Conservation (phyloP, 768 basidiomycete genomes). For the Amanita rubescens region DNA sequence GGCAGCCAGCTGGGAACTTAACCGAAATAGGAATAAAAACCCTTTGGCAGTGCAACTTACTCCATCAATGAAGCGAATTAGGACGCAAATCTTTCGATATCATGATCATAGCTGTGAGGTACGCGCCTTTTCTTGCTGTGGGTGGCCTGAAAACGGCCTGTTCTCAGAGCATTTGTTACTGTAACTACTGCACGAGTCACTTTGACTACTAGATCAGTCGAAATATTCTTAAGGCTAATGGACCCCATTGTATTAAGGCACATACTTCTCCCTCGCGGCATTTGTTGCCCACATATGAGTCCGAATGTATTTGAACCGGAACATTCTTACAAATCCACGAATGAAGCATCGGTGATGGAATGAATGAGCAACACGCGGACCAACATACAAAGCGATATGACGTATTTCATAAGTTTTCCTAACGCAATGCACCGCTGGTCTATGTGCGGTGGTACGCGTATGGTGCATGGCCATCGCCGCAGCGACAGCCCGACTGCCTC, state of each 20-base stretch:
- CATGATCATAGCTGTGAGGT: neutral
- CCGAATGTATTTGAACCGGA: neutral
- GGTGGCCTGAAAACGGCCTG: neutral
- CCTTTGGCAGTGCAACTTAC: neutral
- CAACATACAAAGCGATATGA: neutral
- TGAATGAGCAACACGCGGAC: neutral
- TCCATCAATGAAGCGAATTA: neutral
- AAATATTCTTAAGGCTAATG: neutral
- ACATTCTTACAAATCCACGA: neutral
- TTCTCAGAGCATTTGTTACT: too few species aligned
- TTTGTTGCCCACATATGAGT: neutral
- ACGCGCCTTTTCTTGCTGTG: neutral
- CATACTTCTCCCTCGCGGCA: neutral
- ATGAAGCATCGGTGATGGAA: neutral
- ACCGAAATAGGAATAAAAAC: neutral
- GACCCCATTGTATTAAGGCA: neutral
- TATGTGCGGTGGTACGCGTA: neutral
- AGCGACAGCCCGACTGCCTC: neutral
- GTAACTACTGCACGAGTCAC: neutral
- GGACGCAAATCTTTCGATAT: neutral
- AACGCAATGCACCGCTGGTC: neutral
- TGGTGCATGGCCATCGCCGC: neutral
- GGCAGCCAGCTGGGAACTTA: neutral
- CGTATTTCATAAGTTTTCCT: neutral
- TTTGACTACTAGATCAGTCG: neutral